A percentile compares a stretch with the other conserved stretches of the same genome.
These are phyloP conservation scores for Pseudogymnoascus pannorum DNA, from an alignment of 2,329 filamentous ascomycete species.

Conservation along the genomic window DNA sequence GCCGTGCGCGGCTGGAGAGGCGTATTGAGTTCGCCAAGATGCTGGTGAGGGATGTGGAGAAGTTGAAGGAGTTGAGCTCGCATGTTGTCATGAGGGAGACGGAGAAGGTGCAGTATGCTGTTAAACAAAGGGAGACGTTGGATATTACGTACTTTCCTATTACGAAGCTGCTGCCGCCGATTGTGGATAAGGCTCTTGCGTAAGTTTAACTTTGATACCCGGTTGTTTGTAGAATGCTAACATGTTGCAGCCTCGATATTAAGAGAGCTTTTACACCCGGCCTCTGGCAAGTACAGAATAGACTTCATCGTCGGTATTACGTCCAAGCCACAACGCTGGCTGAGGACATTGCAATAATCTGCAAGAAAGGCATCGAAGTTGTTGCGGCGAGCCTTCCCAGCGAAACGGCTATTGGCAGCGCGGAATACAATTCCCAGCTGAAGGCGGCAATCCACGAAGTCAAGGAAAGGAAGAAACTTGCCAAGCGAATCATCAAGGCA, in stretches of 20 bases:
- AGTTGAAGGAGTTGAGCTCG: conserved; percentile 62
- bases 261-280: conserved; percentile 51
- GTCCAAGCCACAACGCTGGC: conserved; percentile 51
- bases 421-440: conserved; percentile 24
- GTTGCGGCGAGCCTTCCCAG: conserved; percentile 18
- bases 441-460: conserved; percentile 51
- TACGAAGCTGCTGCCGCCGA: conserved; percentile 64
- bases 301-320: conserved; percentile 48
- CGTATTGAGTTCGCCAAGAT: conserved; percentile 83
- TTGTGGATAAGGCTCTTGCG: conserved; percentile 73
- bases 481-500: conserved; percentile 79
- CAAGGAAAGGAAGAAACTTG: conserved; percentile 75
- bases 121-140: conserved; percentile 70
- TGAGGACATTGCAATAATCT: conserved; percentile 47
- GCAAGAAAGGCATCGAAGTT: conserved; percentile 41
- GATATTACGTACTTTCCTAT: conserved; percentile 91
- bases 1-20: conserved; percentile 67
- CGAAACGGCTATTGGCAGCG: conserved; percentile 26
- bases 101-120: conserved; percentile 67
- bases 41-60: conserved; percentile 68
- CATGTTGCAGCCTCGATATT: conserved; percentile 48
- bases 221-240: conserved; percentile 32
- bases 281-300: conserved; percentile 42
- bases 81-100: conserved; percentile 68
- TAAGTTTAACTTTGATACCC: conserved; percentile 44